phyloP scores from a whole-genome alignment of 2,329 filamentous ascomycete species.

The Coniochaeta sp. region DNA sequence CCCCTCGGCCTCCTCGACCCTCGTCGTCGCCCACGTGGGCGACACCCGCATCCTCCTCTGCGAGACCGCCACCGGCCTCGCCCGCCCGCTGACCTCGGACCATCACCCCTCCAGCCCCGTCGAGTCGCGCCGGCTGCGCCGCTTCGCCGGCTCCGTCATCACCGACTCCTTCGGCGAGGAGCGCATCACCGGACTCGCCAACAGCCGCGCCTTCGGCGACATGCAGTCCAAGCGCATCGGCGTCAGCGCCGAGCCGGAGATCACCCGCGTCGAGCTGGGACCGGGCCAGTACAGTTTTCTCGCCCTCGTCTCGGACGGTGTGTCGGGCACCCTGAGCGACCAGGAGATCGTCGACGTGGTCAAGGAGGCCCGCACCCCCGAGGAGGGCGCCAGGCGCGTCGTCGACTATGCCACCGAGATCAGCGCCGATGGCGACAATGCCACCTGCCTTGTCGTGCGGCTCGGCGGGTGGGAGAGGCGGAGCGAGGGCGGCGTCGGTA shows the following conservation, averaged over 20 bases:
- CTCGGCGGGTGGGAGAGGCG: conserved; percentile 65
- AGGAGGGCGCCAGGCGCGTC: conserved; percentile 71
- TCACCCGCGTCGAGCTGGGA: conserved; percentile 68
- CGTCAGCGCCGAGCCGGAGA: conserved; percentile 88
- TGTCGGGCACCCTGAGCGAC: conserved; percentile 78
- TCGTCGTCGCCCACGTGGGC: conserved; percentile 85
- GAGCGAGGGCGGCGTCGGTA: conserved; percentile 79
- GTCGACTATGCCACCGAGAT: conserved; percentile 88
- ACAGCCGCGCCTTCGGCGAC: conserved; percentile 91
- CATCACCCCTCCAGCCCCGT: conserved; percentile 86
- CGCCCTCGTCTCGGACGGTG: conserved; percentile 80
- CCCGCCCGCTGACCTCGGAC: conserved; percentile 77
- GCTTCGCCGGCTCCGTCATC: conserved; percentile 75
- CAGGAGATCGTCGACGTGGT: conserved; percentile 95
- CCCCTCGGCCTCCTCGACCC: conserved; percentile 72
- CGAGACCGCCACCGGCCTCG: conserved; percentile 72
- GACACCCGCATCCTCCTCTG: conserved; percentile 89
- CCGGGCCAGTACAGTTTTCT: conserved; percentile 86
- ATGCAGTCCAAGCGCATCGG: conserved; percentile 86
- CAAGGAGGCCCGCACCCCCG: conserved; percentile 88
- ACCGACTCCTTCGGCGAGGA: conserved; percentile 97
- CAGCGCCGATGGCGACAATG: conserved; percentile 57
- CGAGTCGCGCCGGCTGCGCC: conserved; percentile 74
- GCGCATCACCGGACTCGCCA: conserved; percentile 86
- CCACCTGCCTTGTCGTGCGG: conserved; percentile 59